A percentile compares a stretch with the other conserved stretches of the same genome.
Evolutionary conservation across 2,329 filamentous ascomycete genomes (phyloP).

Genomic region (Ceratocystis ficicola): DNA sequence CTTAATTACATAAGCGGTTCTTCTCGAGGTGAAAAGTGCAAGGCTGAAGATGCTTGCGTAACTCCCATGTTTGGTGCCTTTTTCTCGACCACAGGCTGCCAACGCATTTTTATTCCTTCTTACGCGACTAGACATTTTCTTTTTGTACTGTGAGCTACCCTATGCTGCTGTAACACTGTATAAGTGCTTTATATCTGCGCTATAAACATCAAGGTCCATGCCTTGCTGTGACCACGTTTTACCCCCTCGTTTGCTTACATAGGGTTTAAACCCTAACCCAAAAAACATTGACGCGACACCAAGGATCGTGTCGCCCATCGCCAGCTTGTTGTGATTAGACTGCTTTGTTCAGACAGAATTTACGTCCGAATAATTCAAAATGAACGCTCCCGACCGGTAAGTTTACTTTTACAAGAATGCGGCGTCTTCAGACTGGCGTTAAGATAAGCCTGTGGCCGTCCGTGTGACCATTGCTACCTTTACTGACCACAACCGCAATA

Average conservation of each 20-base stretch:
- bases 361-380: constrained; percentile 26
- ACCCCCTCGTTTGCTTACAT: not conserved
- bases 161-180: not conserved
- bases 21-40: not conserved
- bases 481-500: constrained; percentile 31
- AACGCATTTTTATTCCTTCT: not conserved
- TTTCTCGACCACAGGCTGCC: not conserved
- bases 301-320: not conserved
- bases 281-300: not conserved
- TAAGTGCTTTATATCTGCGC: not conserved
- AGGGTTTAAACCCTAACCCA: not conserved
- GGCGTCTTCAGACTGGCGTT: constrained; percentile 26
- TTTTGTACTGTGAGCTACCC: not conserved
- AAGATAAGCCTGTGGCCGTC: not conserved
- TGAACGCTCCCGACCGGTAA: constrained; percentile 48
- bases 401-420: constrained; percentile 34
- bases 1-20: not conserved
- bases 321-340: not conserved
- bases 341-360: not conserved
- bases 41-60: not conserved
- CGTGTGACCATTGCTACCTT: not conserved
- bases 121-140: not conserved
- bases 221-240: not conserved
- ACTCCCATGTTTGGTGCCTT: not conserved
- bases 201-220: not conserved